Evolutionary conservation across 2,329 filamentous ascomycete genomes (phyloP).

Genomic region (Pseudogymnoascus sp.): DNA sequence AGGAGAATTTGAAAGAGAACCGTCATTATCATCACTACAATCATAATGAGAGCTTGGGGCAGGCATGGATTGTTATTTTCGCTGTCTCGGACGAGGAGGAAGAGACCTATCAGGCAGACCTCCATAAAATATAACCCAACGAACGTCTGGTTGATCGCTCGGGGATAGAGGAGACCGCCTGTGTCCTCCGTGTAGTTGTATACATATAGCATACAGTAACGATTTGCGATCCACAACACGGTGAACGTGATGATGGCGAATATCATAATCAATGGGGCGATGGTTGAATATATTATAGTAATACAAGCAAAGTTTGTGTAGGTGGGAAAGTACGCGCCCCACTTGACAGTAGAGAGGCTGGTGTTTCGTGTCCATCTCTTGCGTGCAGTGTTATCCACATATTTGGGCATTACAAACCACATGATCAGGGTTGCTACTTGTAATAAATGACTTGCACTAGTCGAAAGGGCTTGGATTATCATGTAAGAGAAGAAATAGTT

Average conservation of each 20-base stretch:
- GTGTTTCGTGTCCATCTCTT: conserved; percentile 85
- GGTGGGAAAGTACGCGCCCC: conserved; percentile 90
- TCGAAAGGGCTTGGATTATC: conserved; percentile 86
- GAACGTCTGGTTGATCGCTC: conserved; percentile 91
- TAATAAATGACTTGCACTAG: conserved; percentile 79
- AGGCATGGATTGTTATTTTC: conserved; percentile 51
- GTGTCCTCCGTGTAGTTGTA: conserved; percentile 85
- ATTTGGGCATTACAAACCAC: conserved; percentile 73
- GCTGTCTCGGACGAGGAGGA: conserved; percentile 66
- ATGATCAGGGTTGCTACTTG: conserved; percentile 70
- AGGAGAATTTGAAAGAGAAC: conserved; percentile 70
- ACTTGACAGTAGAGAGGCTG: conserved; percentile 66
- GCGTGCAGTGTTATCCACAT: conserved; percentile 72
- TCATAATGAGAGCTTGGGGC: conserved; percentile 77
- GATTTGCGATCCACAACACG: conserved; percentile 86
- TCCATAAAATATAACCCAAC: conserved; percentile 95
- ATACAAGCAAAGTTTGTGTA: conserved; percentile 97
- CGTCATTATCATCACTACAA: conserved; percentile 65
- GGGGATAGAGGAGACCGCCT: conserved; percentile 83
- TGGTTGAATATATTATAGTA: conserved; percentile 77
- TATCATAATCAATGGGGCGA: conserved; percentile 81
- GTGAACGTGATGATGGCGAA: conserved; percentile 91
- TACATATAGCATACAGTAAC: conserved; percentile 94
- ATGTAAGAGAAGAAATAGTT: conserved; percentile 99
- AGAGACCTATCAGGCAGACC: conserved; percentile 78